Conservation (phyloP, 345 rosid genomes). For the Citropsis articulata region DNA sequence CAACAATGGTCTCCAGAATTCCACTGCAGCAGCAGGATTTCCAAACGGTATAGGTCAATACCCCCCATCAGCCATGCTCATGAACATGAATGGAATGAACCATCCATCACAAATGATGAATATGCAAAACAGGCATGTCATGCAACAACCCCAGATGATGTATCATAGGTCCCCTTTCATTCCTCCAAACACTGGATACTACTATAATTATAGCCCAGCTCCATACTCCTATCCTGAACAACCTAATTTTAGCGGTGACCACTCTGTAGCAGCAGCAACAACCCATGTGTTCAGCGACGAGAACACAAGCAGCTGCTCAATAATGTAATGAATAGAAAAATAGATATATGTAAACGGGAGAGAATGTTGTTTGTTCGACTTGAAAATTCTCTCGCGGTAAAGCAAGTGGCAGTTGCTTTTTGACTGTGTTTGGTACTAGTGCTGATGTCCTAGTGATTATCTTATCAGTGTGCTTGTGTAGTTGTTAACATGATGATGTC, state of each 20-base stretch:
- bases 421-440: slow-evolving; percentile 6
- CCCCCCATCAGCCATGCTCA: slow-evolving; percentile 45
- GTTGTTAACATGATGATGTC: slow-evolving; percentile 22
- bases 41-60: slow-evolving; percentile 29
- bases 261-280: slow-evolving; percentile 33
- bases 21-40: slow-evolving; percentile 23
- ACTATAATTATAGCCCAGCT: slow-evolving; percentile 36
- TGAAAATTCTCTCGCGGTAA: slow-evolving; percentile 15
- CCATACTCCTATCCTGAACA: slow-evolving; percentile 36
- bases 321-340: slow-evolving; percentile 31
- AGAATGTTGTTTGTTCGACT: slow-evolving; percentile 21
- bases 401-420: slow-evolving; percentile 8
- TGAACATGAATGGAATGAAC: slow-evolving; percentile 47
- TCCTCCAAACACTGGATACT: slow-evolving; percentile 62
- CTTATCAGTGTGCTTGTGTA: slow-evolving; percentile 19
- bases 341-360: not conserved
- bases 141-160: slow-evolving; percentile 62
- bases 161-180: slow-evolving; percentile 53
- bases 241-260: slow-evolving; percentile 25
- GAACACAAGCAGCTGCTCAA: slow-evolving; percentile 45
- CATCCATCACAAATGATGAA: slow-evolving; percentile 41
- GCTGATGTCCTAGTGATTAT: slow-evolving; percentile 9
- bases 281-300: slow-evolving; percentile 48
- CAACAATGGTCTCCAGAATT: slow-evolving; percentile 33
- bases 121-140: slow-evolving; percentile 43